Percentiles rank a stretch among this genome's conserved stretches.
These are phyloP conservation scores for Ilyonectria sp. DNA, from an alignment of 2,329 filamentous ascomycete species.

Conservation along the genomic window DNA sequence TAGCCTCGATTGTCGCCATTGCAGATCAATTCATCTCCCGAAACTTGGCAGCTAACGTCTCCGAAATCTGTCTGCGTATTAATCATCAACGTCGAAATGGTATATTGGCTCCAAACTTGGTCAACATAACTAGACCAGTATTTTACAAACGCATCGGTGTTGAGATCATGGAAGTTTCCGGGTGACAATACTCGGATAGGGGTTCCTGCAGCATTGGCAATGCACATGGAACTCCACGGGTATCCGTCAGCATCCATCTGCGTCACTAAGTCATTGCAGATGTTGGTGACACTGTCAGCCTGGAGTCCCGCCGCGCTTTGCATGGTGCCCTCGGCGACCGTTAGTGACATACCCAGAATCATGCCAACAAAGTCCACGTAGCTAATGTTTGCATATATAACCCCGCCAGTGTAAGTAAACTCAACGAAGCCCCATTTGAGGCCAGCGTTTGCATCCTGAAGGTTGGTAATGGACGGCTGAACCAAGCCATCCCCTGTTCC, in stretches of 20 bases:
- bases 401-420: constrained; percentile 59
- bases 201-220: constrained; percentile 53
- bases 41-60: constrained; percentile 57
- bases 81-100: constrained; percentile 56
- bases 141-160: constrained; percentile 53
- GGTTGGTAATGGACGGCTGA: constrained; percentile 63
- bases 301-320: constrained; percentile 60
- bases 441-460: constrained; percentile 58
- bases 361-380: constrained; percentile 68
- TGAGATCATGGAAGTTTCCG: constrained; percentile 56
- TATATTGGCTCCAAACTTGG: constrained; percentile 62
- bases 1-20: constrained; percentile 60
- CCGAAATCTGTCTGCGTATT: constrained; percentile 60
- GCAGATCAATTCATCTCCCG: constrained; percentile 56
- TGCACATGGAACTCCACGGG: constrained; percentile 63
- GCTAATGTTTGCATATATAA: constrained; percentile 64
- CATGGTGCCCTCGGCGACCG: constrained; percentile 51
- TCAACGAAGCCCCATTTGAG: constrained; percentile 67
- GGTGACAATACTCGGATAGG: constrained; percentile 63
- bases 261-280: constrained; percentile 58
- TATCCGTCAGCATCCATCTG: constrained; percentile 56
- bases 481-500: constrained; percentile 57
- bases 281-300: constrained; percentile 52
- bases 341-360: constrained; percentile 65
- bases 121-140: constrained; percentile 64